A percentile compares a stretch with the other conserved stretches of the same genome.
Evolutionary conservation across 2,329 filamentous ascomycete genomes (phyloP).

Genomic region (Pseudopithomyces maydicus): DNA sequence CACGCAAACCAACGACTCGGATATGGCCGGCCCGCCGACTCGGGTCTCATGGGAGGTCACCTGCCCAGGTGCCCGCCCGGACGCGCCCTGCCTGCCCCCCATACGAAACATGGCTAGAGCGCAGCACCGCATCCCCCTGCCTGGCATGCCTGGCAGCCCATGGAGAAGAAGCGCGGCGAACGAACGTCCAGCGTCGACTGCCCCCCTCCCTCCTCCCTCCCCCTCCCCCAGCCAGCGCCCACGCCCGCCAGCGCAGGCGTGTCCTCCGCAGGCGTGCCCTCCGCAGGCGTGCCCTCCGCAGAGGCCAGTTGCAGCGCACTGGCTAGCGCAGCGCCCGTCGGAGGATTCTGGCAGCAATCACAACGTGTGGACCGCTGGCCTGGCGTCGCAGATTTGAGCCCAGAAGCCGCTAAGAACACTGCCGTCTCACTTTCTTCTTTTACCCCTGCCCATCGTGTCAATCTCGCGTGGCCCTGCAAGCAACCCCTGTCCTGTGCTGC

Average conservation of each 20-base stretch:
- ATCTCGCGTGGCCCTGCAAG: constrained; percentile 47
- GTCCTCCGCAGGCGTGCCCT: background rate
- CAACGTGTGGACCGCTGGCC: constrained; percentile 22
- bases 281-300: constrained; percentile 5
- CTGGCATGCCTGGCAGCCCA: constrained; percentile 12
- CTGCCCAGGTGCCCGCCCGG: background rate
- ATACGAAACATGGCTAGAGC: too few relatives aligned
- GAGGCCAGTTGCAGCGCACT: constrained; percentile 19
- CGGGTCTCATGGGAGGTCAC: constrained; percentile 6
- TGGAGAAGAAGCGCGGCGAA: constrained; percentile 11
- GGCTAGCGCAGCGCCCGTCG: constrained; percentile 21
- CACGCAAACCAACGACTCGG: background rate
- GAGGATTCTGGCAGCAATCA: constrained; percentile 39
- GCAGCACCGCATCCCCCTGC: background rate
- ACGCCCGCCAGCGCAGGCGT: constrained; percentile 12
- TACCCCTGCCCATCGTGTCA: constrained; percentile 37
- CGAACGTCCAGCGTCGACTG: background rate
- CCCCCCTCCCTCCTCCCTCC: too few relatives aligned
- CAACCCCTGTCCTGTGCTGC: constrained; percentile 36
- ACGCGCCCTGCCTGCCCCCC: background rate
- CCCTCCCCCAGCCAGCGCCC: constrained; percentile 7
- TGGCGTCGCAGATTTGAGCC: constrained; percentile 22
- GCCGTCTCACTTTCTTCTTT: constrained; percentile 39
- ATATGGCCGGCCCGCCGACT: constrained; percentile 1
- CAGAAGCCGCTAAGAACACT: constrained; percentile 43